phyloP scores from a whole-genome alignment of 371 early-diverging fungal species.

The Parasitella parasitica region DNA sequence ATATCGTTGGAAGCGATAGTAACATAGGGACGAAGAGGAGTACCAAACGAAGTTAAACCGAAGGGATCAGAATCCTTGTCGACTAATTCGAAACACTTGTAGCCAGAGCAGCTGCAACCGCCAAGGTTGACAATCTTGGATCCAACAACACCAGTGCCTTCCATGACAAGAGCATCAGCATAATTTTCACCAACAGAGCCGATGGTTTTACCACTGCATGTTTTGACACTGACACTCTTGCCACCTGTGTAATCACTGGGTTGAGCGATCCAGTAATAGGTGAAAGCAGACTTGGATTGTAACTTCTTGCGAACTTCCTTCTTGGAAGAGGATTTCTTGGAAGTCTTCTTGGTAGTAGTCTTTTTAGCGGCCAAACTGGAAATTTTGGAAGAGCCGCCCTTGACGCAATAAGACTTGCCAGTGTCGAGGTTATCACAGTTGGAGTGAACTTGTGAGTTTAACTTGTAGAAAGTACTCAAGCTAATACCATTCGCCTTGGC shows the following conservation, averaged over 20 bases:
- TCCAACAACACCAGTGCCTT: constrained; percentile 49
- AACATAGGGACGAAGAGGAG: constrained; percentile 46
- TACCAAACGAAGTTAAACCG: constrained; percentile 48
- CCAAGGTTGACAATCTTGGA: constrained; percentile 49
- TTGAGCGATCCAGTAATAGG: constrained; percentile 57
- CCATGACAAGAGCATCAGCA: constrained; percentile 53
- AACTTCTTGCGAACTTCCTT: constrained; percentile 29
- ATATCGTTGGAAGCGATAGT: constrained; percentile 48
- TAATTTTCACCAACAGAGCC: constrained; percentile 42
- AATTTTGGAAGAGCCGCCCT: background rate
- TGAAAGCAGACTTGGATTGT: constrained; percentile 39
- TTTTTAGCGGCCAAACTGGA: constrained; percentile 17
- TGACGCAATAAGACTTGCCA: constrained; percentile 42
- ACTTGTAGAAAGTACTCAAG: constrained; percentile 27
- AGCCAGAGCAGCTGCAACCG: constrained; percentile 44
- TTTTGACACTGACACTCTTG: constrained; percentile 37
- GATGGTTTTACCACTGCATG: constrained; percentile 42
- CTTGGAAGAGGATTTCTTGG: constrained; percentile 4
- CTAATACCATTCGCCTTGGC: constrained; percentile 33
- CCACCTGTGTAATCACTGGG: constrained; percentile 35
- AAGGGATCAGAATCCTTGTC: constrained; percentile 42
- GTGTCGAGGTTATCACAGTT: constrained; percentile 33
- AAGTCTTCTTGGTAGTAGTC: background rate
- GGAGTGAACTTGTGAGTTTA: constrained; percentile 38
- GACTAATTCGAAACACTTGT: constrained; percentile 48